Evolutionary conservation across 495 filamentous ascomycete species (phyloP), one percentile per base, ranked within the genome.

Genomic region (Neurospora tetrasperma): DNA sequence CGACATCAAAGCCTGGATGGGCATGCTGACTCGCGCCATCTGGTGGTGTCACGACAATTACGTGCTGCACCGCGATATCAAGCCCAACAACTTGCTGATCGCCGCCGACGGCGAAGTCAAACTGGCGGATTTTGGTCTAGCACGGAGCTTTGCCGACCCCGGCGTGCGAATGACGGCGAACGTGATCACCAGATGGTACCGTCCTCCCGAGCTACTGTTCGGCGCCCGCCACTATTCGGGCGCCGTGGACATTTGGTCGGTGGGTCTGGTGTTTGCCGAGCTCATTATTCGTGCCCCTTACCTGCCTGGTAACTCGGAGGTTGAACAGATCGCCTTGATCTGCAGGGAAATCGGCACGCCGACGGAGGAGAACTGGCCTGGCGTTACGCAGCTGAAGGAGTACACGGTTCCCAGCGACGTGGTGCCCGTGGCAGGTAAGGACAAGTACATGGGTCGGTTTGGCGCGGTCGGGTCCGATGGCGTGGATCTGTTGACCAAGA

Each of bases 1-100:
- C 12, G 95, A 99, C 80, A 91, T 99, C 78, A 99, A 99, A 79
- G 92, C 94, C 35, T 99, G 96, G 96, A 96, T 97, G 91, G 93
- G 91, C 42, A 98, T 98, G 96, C 88, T 98, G 14, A 85, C 86
- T n/a, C 88, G 95, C 70, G 96, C 93, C 12, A 90, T 98, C 23
- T 97, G 92, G 91, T 98, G 95, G 84, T 98, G 96, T 83, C 96
- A 99, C 82, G 92, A 93, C 80, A 96, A 96, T 80, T 94, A 90
- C 75, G 88, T 99, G 4, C 85, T 99, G 59, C 96, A 99, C 83
- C 92, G 96, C 74, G 96, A 99, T 85, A 98, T 99, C 85, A 99
- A 99, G 80, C 95, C 96, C 42, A 98, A 98, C 88, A 98, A 99
- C 82, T 84, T 98, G 78, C 88, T 99, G 68, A 96, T 98, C 74